Conservation (phyloP, 257 asterid genomes). For the Verbascum thapsus region DNA sequence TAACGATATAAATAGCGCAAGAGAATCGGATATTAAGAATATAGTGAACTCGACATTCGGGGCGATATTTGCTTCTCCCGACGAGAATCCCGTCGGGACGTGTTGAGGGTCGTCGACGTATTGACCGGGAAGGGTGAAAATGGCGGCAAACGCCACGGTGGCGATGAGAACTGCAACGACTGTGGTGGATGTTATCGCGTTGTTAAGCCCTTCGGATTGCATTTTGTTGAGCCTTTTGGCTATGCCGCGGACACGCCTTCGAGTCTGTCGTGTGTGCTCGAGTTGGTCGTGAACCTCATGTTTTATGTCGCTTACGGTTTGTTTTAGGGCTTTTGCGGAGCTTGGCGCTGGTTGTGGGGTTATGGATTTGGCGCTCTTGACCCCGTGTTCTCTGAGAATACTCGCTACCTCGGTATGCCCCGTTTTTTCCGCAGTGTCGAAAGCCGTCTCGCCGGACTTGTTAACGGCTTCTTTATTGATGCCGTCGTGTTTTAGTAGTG, state of each 20-base stretch:
- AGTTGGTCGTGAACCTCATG: conserved; percentile 75
- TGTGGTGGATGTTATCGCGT: conserved; percentile 75
- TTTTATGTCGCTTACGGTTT: conserved; percentile 72
- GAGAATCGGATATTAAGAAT: conserved; percentile 66
- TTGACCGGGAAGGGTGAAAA: conserved; percentile 70
- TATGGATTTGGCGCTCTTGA: conserved; percentile 50
- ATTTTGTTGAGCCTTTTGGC: conserved; percentile 67
- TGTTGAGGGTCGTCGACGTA: conserved; percentile 41
- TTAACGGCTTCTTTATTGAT: conserved; percentile 57
- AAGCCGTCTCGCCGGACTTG: conserved; percentile 70
- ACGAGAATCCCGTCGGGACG: conserved; percentile 36
- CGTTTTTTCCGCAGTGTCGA: conserved; percentile 65
- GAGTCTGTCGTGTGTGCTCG: conserved; percentile 64
- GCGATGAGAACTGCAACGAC: conserved; percentile 85
- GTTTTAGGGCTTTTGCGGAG: conserved; percentile 57
- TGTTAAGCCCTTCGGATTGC: conserved; percentile 80
- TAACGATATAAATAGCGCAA: conserved; percentile 73
- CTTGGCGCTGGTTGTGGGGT: conserved; percentile 39
- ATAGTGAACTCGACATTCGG: conserved; percentile 48
- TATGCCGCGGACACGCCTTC: conserved; percentile 53
- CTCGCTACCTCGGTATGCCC: conserved; percentile 43
- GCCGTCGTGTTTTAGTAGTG: conserved; percentile 51
- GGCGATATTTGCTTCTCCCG: conserved; percentile 69
- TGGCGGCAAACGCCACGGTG: conserved; percentile 78
- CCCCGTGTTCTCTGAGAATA: conserved; percentile 53